phyloP scores from a whole-genome alignment of 352 stramenopile genomes.

The Phytopythium montanum region DNA sequence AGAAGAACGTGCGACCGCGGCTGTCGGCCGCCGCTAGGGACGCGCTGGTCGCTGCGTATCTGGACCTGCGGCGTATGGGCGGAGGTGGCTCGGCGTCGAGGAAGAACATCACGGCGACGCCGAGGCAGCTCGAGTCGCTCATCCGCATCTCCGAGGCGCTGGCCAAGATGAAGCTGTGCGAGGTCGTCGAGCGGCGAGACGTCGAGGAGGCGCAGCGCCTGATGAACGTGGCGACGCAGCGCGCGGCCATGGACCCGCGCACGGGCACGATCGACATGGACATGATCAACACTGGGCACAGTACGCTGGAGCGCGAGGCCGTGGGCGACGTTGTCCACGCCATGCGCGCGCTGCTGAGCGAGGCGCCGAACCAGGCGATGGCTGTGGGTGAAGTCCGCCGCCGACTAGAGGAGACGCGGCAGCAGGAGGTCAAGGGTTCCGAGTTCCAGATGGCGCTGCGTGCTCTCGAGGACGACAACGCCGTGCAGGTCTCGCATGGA shows the following conservation, averaged over 20 bases:
- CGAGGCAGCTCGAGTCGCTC: constrained; percentile 97
- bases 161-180: constrained; percentile 92
- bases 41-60: constrained; percentile 92
- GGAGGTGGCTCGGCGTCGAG: constrained; percentile 49
- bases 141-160: constrained; percentile 98
- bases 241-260: constrained; percentile 95
- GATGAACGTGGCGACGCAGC: constrained; percentile 97
- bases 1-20: constrained; percentile 89
- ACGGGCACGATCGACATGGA: constrained; percentile 99
- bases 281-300: constrained; percentile 96
- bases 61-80: constrained; percentile 87
- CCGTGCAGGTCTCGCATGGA: constrained; percentile 92
- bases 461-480: constrained; percentile 88
- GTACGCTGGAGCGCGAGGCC: constrained; percentile 85
- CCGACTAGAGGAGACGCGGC: constrained; percentile 83
- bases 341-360: constrained; percentile 57
- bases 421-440: constrained; percentile 68
- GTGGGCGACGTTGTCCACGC: constrained; percentile 48
- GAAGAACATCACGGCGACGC: constrained; percentile 98
- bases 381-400: constrained; percentile 83
- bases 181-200: constrained; percentile 70
- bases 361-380: constrained; percentile 64
- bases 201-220: constrained; percentile 95
- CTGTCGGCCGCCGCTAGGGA: constrained; percentile 89
- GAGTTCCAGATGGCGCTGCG: constrained; percentile 90